These are phyloP conservation scores for Sporothrix humicola DNA, from an alignment of 2,329 filamentous ascomycete genomes.

Conservation along the genomic window DNA sequence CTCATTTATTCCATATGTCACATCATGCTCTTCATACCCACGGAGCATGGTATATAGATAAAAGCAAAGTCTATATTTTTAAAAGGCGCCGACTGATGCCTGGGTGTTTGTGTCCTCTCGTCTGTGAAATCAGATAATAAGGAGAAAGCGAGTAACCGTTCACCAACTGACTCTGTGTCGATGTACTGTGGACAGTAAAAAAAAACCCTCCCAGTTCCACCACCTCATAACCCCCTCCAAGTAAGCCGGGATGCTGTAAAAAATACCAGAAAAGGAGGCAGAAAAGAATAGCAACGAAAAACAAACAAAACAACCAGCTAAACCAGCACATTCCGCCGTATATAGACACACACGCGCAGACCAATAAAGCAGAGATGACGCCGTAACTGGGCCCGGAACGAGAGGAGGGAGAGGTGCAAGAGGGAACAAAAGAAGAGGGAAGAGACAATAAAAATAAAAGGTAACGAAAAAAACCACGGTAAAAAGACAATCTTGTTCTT, in stretches of 20 bases:
- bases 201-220: not conserved
- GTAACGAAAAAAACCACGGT: not conserved
- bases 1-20: not conserved
- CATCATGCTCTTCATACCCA: not conserved
- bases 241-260: conserved; percentile 4
- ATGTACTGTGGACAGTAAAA: not conserved
- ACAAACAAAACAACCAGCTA: not conserved
- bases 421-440: not conserved
- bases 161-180: not conserved
- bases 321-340: not conserved
- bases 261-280: conserved; percentile 13
- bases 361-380: not conserved
- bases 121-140: not conserved
- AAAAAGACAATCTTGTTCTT: not conserved
- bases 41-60: not conserved
- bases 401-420: conserved; percentile 7
- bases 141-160: no score
- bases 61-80: conserved; percentile 17
- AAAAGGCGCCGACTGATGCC: conserved; percentile 19
- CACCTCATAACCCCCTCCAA: not conserved
- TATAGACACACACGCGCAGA: not conserved
- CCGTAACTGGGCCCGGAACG: conserved; percentile 4
- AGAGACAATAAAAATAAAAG: not conserved
- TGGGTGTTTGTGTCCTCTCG: not conserved
- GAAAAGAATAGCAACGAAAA: not conserved